Base-by-base conservation (phyloP, 2,329 filamentous ascomycete genomes). In the Xylaria sp. region DNA sequence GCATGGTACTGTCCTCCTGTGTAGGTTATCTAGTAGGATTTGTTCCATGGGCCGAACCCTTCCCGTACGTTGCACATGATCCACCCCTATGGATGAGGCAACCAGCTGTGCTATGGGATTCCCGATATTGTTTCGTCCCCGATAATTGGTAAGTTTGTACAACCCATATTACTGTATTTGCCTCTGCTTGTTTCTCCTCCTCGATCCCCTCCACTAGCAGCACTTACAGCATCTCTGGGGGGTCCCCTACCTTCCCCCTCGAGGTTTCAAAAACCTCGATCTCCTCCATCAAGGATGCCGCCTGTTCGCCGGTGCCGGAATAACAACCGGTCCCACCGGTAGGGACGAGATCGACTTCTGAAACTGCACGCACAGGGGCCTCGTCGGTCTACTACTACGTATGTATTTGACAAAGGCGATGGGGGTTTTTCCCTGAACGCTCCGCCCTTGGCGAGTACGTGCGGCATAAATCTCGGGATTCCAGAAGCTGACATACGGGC, bases 311-410 rank as follows among this genome's bases (percentile, higher is more conserved):
- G 46, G 60, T 60, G 51, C 59, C 64, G 65, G 66, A 59, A 68
- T 48, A 43, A 48, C 57, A 57, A 63, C 67, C 63, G 66, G 67
- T 51, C 58, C 68, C 68, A 47, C 65, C 49, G 55, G 60, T 59
- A 61, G 60, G 59, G 64, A 56, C 53, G 59, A 69, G 64, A 66
- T 68, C 67, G 54, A 64, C 63, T 66, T 67, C 62, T 69, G 67
- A 69, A 68, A 69, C 67, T 49, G 33, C 58, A 21, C 25, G 48
- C 15, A 43, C 59, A 54, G 66, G 61, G 63, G 54, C 59, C 57
- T 58, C 51, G 66, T 65, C 55, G 57, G 48, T 31, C 58, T 64
- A 33, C 29, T 33, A 33, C 11, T 11, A 33, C 6, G 6, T 6
- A 33, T 11, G 29, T 6, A 62, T 62, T 48, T 61, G 58, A 54